Percentiles rank a stretch among this genome's conserved stretches.
These are phyloP conservation scores for Hirschfeldia incana DNA, from an alignment of 345 rosid genomes.

Conservation along the genomic window DNA sequence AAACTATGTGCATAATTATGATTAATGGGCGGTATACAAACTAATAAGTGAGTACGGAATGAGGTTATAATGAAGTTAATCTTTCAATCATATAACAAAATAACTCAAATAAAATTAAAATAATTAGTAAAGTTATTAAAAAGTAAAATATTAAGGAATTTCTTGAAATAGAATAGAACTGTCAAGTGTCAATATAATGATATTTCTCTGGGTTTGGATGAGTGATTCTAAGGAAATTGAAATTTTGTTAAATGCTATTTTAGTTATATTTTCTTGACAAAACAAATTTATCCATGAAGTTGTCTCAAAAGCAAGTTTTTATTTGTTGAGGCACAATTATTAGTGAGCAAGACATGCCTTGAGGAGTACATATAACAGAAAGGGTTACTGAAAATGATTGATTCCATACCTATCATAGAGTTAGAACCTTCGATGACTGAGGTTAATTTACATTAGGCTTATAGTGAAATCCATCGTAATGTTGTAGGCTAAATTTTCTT, in stretches of 20 bases:
- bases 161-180: not conserved
- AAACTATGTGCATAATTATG: not conserved
- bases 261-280: not conserved
- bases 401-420: not conserved
- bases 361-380: slow-evolving; percentile 28
- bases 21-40: not conserved
- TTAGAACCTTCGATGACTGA: not conserved
- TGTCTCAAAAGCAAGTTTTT: slow-evolving; percentile 28
- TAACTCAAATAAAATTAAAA: not conserved
- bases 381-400: slow-evolving; percentile 25
- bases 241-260: not conserved
- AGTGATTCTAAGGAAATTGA: not conserved
- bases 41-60: not conserved
- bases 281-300: slow-evolving; percentile 26
- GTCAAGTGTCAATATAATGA: not conserved
- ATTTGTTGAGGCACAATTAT: slow-evolving; percentile 20
- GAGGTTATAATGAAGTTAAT: not conserved
- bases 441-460: not conserved
- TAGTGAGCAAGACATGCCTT: slow-evolving; percentile 31
- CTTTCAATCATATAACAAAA: not conserved
- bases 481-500: not conserved
- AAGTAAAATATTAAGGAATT: not conserved
- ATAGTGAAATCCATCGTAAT: not conserved
- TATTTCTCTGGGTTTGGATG: slow-evolving; percentile 8
- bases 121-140: not conserved